Evolutionary conservation across 192 early-diverging fungal species (phyloP), one percentile per base, ranked within the genome.

Genomic region (Coemansia pectinata): DNA sequence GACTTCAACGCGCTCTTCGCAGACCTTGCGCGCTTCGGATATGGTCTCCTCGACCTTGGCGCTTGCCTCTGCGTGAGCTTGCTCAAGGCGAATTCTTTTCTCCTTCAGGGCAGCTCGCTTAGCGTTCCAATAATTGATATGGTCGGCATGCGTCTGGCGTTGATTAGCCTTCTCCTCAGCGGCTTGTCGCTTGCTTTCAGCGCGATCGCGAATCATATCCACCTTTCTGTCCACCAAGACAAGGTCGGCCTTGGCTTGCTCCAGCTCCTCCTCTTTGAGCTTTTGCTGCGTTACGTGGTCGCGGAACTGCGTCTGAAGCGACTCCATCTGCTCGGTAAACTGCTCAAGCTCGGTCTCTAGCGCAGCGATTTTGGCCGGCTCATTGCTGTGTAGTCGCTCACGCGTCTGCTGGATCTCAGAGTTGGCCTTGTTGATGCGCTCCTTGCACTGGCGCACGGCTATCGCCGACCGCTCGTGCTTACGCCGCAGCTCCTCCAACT

Each of bases 1-100:
- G 0, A 84, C 84, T 33, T 85, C 63, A 0, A 96, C 89, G 7
- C 92, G 88, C 65, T 90, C 88, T 0, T 81, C 71, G 62, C 89
- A 88, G 41, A 89, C 84, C 29, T 77, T 72, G 62, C 63, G 77
- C 0, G 91, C 91, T 40, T 88, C 70, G 3, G 59, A 70, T n/a
- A 73, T 85, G 38, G 79, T 78, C 45, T 87, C 83, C 50, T 83
- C 63, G 15, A 85, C 64, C 23, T 69, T 65, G 2, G 71, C 62
- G 3, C 80, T 66, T 14, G 70, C 66, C 23, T 73, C 70, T 27
- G 52, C 25, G n/a, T 81, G 53, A 2, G 77, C 73, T 33, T 53
- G 42, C 53, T 81, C 66, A 4, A 71, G 60, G 9, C 36, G 40
- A 3, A 45, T 39, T 50, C 82, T 45, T 33, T 66, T 70, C 25